These are phyloP conservation scores for Zygosaccharomyces rouxii DNA, from an alignment of 805 yeast species.

Conservation along the genomic window DNA sequence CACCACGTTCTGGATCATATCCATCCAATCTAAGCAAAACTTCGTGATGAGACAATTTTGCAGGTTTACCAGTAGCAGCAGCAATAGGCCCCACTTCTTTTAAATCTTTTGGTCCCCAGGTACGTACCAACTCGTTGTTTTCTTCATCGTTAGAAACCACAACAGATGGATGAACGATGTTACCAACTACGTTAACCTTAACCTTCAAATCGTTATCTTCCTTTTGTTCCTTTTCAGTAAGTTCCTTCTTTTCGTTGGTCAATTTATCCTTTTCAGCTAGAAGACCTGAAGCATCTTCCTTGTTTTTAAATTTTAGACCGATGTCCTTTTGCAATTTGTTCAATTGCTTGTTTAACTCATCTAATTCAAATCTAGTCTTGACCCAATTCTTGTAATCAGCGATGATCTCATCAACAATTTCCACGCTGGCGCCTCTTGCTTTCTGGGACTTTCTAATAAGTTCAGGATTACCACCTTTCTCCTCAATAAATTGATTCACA, in stretches of 20 bases:
- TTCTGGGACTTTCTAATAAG: conserved; percentile 79
- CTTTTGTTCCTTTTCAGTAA: conserved; percentile 65
- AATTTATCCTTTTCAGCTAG: conserved; percentile 75
- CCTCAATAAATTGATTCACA: conserved; percentile 85
- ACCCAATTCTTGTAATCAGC: conserved; percentile 91
- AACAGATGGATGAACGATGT: conserved; percentile 89
- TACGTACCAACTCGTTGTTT: conserved; percentile 79
- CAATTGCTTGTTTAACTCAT: conserved; percentile 80
- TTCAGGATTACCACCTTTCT: conserved; percentile 96
- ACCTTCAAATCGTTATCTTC: conserved; percentile 69
- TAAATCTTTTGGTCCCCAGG: conserved; percentile 79
- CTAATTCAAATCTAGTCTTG: conserved; percentile 81
- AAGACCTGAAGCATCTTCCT: conserved; percentile 87
- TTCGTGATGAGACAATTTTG: conserved; percentile 90
- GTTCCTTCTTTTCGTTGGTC: conserved; percentile 61
- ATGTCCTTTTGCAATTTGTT: conserved; percentile 91
- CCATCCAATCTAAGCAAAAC: conserved; percentile 91
- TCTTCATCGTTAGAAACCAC: conserved; percentile 85
- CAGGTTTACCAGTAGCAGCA: conserved; percentile 71
- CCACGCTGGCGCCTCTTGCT: conserved; percentile 93
- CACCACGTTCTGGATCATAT: conserved; percentile 98
- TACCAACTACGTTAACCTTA: conserved; percentile 89
- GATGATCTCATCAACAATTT: conserved; percentile 92
- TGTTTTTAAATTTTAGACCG: conserved; percentile 87
- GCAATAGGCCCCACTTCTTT: conserved; percentile 59